Conservation (phyloP, 225 moss, liverwort and hornwort genomes). For the Physcomitrellopsis africana region DNA sequence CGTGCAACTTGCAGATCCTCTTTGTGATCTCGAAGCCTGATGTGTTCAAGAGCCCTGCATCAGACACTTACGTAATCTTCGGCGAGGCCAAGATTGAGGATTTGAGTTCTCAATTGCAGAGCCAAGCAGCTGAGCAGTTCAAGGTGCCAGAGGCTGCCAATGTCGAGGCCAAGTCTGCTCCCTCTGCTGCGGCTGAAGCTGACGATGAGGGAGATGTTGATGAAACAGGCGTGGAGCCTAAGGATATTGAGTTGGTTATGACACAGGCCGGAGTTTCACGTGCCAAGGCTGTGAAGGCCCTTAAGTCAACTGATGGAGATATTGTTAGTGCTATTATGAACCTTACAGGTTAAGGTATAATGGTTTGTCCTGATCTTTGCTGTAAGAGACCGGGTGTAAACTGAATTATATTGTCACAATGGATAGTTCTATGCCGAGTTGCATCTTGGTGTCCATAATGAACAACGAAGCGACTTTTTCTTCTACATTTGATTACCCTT, state of each 20-base stretch:
- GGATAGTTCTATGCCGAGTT: slow-evolving; percentile 36
- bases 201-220: slow-evolving; percentile 94
- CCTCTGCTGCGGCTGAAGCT: slow-evolving; percentile 76
- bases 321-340: slow-evolving; percentile 99
- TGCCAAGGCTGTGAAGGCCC: slow-evolving; percentile 87
- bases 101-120: slow-evolving; percentile 96
- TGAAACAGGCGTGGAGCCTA: slow-evolving; percentile 95
- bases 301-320: slow-evolving; percentile 82
- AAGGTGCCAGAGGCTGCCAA: slow-evolving; percentile 84
- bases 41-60: slow-evolving; percentile 98
- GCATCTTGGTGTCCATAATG: slow-evolving; percentile 32
- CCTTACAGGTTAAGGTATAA: slow-evolving; percentile 56
- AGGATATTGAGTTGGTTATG: slow-evolving; percentile 99
- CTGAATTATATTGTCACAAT: slow-evolving; percentile 37
- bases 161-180: slow-evolving; percentile 84
- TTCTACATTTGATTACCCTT: slow-evolving; percentile 11
- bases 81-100: slow-evolving; percentile 99
- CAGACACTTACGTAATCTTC: slow-evolving; percentile 97
- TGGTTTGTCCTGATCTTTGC: slow-evolving; percentile 11
- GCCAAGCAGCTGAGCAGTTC: slow-evolving; percentile 97
- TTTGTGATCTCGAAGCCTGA: slow-evolving; percentile 99
- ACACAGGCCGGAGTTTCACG: slow-evolving; percentile 98
- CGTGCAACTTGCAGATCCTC: slow-evolving; percentile 65
- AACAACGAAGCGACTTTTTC: slow-evolving; percentile 12
- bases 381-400: slow-evolving; percentile 31